Evolutionary conservation across 257 asterid genomes (phyloP), one percentile per base, ranked within the genome.

Genomic region (Lavandula angustifolia): DNA sequence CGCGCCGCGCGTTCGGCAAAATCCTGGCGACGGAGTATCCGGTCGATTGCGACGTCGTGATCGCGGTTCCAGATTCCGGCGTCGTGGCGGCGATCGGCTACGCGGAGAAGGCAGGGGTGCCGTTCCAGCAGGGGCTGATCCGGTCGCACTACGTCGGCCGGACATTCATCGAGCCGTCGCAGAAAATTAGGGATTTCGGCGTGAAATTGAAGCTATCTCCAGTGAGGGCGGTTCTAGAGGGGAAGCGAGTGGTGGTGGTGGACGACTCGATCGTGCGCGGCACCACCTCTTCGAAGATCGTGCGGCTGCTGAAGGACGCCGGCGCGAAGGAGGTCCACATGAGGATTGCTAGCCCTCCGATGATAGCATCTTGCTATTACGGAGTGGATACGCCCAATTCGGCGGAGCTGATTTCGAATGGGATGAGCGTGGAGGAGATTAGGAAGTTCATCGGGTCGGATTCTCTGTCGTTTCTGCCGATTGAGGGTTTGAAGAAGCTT

Each of bases 181-280:
- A 92, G 67, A 87, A 82, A 76, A 89, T 92, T 47, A 72, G 99
- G 76, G 99, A 89, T 61, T 87, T 92, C 14, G 99, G 99, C 3
- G 97, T 92, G 73, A 92, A 89, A 70, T 76, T 92, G 64, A 92
- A 92, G 69, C 71, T 92, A 9, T 82, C 99, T 0, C 94, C 99
- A 0, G 97, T 92, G 44, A 70, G 78, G 68, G 95, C 97, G 0
- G 97, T 92, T 22, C 66, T 92, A 79, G 96, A 90, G 48, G 99
- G 99, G 9, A 92, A 92, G 54, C 81, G 99, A n/a, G 99, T 92
- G 7, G 97, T 90, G 61, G 99, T 92, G 34, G 99, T 92, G 35
- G 99, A 92, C 53, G 99, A 90, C 77, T 92, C 97, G 1, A 92
- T 92, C 6, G 97, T 92, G 5, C 78, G 99, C 41, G 99, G 99